A percentile compares a stretch with the other conserved stretches of the same genome.
These are phyloP conservation scores for Conoideocrella luteorostrata DNA, from an alignment of 2,329 filamentous ascomycete genomes.

Conservation along the genomic window DNA sequence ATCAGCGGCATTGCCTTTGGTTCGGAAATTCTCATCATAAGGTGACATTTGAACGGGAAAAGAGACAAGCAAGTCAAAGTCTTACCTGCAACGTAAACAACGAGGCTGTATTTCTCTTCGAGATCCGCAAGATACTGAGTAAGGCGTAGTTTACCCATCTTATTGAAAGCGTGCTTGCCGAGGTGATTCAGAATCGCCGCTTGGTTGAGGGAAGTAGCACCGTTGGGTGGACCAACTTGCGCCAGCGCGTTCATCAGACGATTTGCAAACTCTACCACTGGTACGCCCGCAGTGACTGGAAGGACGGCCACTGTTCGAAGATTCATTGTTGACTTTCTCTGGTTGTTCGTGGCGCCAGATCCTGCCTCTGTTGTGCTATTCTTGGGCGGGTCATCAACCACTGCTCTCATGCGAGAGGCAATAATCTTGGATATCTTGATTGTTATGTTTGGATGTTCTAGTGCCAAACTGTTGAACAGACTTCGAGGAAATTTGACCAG, in stretches of 20 bases:
- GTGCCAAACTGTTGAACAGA: constrained; percentile 92
- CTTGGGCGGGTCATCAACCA: constrained; percentile 74
- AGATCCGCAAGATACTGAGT: constrained; percentile 94
- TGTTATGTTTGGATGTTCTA: constrained; percentile 95
- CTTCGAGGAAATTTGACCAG: constrained; percentile 93
- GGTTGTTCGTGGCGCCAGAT: constrained; percentile 43
- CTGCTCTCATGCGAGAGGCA: constrained; percentile 82
- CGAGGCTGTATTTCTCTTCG: constrained; percentile 93
- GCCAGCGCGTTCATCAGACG: constrained; percentile 79
- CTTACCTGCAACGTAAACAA: constrained; percentile 80
- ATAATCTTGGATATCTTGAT: constrained; percentile 99
- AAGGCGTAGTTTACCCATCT: constrained; percentile 93
- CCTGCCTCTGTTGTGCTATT: constrained; percentile 59
- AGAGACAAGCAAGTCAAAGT: constrained; percentile 20
- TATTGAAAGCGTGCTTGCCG: constrained; percentile 91
- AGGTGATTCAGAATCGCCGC: constrained; percentile 90
- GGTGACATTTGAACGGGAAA: neutral
- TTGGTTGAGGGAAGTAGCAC: constrained; percentile 88
- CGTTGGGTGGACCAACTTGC: constrained; percentile 84
- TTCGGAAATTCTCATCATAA: constrained; percentile 47
- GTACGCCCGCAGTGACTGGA: constrained; percentile 84
- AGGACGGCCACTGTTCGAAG: constrained; percentile 87
- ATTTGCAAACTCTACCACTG: constrained; percentile 91
- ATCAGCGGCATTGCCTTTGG: constrained; percentile 49
- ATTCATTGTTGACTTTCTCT: constrained; percentile 81